Evolutionary conservation across 345 rosid species (phyloP), one percentile per base, ranked within the genome.

Genomic region (Laguncularia racemosa): DNA sequence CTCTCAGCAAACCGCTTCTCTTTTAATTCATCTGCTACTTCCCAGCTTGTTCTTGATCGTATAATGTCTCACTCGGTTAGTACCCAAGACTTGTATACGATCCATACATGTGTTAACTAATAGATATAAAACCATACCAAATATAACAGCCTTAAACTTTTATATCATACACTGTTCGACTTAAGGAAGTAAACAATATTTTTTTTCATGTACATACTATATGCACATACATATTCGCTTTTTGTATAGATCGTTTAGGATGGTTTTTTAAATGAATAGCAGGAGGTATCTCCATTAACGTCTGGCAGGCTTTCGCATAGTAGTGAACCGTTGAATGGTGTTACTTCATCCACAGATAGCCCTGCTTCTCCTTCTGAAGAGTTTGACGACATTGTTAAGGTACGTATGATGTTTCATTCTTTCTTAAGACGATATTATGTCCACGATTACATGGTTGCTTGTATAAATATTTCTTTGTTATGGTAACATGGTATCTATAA

Each of bases 261-360:
- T 16, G 18, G 8, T 43, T 18, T 19, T 40, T 17, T 13, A 6
- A 45, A 44, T 40, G 26, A 56, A 56, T 14, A 44, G 81, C 70
- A 91, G 96, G 96, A 89, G 54, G 95, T 84, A 58, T 92, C 98
- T 16, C 97, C 96, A 12, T 71, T 92, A 63, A 82, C 95, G 20
- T 92, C 98, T 16, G 97, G 98, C 44, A 81, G 96, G 80, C 84
- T 89, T 21, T 92, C 98, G 49, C 96, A 89, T 71, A 92, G 98
- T 52, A 89, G 95, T 46, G 98, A 95, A 9, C 96, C 96, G 52
- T 73, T 86, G 75, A 81, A 79, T 56, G 76, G 73, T 19, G 72
- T 70, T 1, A 79, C 79, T 46, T 84, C 87, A 44, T 87, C 76
- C 67, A 76, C 76, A 9, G 95, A 89, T 55, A 92, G 93, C 50